Evolutionary conservation across 1,284 basidiomycete genomes (phyloP), one percentile per base, ranked within the genome.

Genomic region (Cerrena zonata): DNA sequence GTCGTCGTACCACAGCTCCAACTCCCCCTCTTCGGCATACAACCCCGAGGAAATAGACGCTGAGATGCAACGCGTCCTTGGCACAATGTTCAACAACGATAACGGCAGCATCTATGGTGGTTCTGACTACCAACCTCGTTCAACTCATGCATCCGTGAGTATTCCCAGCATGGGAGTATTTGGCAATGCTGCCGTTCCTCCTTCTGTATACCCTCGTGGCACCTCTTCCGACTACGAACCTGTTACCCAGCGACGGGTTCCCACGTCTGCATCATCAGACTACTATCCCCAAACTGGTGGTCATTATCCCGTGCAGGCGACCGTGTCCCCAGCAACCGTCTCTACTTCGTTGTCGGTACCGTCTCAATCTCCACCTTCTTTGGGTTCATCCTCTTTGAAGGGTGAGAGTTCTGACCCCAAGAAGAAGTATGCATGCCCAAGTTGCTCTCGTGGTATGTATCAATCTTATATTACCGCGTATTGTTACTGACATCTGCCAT

Each of bases 351-450:
- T 82, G 37, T 70, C 81, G 43, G 56, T 65, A 37, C 46, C 70
- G n/a, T 65, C 71, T 50, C 67, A 73, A 39, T 4, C 44, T 24
- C 26, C 4, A 45, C 22, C 22, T 37, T 23, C 10, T 58, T 65
- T 36, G 37, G 18, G 15, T 58, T 63, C 46, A 54, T 63, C 41
- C 25, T 34, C 30, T 15, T 7, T 34, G 7, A 60, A 62, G 57
- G 45, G 55, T 25, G 73, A 73, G 23, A 65, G 70, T 53, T 72
- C 77, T 48, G 86, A 89, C 57, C 76, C 83, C 11, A 80, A 84
- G 62, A 85, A 83, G 68, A 88, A 86, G 61, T 89, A 89, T 64
- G 80, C 77, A 58, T 91, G 88, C 62, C 67, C 75, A 11, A 73
- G 74, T 23, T 91, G 89, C 65, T 81, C 83, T 21, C 73, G 87